phyloP scores from a whole-genome alignment of 1,284 basidiomycete species.

The Rhodotorula sp. region DNA sequence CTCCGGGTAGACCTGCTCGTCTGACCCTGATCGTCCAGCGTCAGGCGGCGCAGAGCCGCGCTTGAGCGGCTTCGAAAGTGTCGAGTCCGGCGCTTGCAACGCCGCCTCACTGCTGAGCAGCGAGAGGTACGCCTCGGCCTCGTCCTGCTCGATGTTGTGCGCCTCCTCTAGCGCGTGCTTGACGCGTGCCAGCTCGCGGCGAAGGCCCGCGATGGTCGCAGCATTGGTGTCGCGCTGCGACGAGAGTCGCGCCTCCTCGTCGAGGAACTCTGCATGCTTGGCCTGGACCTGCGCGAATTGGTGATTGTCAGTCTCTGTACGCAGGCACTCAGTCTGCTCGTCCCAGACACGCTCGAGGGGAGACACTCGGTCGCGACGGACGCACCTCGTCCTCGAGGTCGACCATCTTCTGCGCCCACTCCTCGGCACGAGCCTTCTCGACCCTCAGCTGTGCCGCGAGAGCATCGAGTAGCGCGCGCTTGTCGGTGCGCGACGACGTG shows the following conservation, averaged over 20 bases:
- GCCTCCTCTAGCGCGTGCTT: slow-evolving; percentile 12
- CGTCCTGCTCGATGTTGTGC: slow-evolving; percentile 8
- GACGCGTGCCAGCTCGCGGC: background rate
- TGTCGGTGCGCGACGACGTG: slow-evolving; percentile 15
- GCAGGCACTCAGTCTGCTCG: background rate
- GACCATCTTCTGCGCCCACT: slow-evolving; percentile 14
- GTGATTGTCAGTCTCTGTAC: background rate
- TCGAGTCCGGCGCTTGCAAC: too few relatives aligned
- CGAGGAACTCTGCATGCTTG: slow-evolving; percentile 25
- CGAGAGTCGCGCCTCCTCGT: slow-evolving; percentile 12
- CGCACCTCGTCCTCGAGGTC: slow-evolving; percentile 14
- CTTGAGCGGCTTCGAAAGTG: background rate
- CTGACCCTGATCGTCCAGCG: too few relatives aligned
- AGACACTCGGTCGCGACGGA: background rate
- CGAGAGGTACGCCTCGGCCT: slow-evolving; percentile 13
- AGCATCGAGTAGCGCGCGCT: slow-evolving; percentile 13
- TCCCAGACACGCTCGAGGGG: too few relatives aligned
- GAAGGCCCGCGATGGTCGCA: background rate
- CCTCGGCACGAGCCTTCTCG: background rate
- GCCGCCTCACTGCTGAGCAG: slow-evolving; percentile 2
- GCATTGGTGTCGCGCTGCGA: slow-evolving; percentile 3
- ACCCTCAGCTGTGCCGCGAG: slow-evolving; percentile 18
- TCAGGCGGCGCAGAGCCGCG: too few relatives aligned
- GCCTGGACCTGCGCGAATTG: slow-evolving; percentile 11
- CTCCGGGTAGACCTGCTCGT: too few relatives aligned